Percentiles rank a stretch among this genome's conserved stretches.
Conservation (phyloP, 306 rosid genomes). For the Quercus suber region DNA sequence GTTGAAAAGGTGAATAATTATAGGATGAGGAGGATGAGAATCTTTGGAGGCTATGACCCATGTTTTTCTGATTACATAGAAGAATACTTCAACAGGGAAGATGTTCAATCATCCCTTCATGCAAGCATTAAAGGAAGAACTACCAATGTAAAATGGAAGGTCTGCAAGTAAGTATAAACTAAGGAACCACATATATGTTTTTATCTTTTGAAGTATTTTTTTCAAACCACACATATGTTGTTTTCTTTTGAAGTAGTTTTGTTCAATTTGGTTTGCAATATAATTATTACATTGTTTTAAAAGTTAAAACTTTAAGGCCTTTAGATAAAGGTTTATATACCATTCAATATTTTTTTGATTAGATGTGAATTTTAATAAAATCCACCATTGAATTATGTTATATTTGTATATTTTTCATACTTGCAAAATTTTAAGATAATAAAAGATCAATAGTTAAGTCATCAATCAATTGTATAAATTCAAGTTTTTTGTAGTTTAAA, state of each 20-base stretch:
- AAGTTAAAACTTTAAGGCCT: no score
- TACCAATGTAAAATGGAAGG: conserved; percentile 29
- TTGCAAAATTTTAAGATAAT: no score
- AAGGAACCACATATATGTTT: neutral
- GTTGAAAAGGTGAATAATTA: conserved; percentile 11
- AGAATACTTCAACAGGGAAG: conserved; percentile 43
- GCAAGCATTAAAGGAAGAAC: conserved; percentile 23
- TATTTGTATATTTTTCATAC: no score
- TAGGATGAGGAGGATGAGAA: conserved; percentile 34
- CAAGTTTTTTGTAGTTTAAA: no score
- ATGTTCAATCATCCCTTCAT: conserved; percentile 48
- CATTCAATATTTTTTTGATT: no score
- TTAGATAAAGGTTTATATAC: neutral
- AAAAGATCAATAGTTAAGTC: fast-evolving
- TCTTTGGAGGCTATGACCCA: conserved; percentile 56
- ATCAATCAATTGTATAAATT: no score
- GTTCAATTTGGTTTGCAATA: neutral
- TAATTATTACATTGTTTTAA: no score
- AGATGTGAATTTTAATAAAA: no score
- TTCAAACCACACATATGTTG: neutral
- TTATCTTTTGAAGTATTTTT: neutral
- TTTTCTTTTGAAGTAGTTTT: neutral
- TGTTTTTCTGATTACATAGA: conserved; percentile 48
- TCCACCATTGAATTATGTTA: fast-evolving
- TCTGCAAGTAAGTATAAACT: conserved; percentile 42